Conservation (phyloP, 2,329 filamentous ascomycete species). For the Rhinocladiella mackenziei region DNA sequence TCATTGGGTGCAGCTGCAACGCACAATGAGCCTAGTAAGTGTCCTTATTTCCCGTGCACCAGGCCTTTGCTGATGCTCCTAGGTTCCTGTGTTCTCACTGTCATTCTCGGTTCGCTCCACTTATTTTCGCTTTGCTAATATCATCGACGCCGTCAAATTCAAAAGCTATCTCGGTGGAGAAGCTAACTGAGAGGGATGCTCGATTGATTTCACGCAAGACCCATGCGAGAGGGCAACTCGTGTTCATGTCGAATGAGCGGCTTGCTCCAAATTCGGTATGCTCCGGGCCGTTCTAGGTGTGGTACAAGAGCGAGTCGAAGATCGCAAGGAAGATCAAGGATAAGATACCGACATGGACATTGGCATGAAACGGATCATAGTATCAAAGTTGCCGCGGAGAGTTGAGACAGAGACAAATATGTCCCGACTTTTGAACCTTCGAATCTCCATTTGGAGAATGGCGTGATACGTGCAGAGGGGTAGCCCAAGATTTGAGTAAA, state of each 20-base stretch:
- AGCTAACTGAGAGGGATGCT: constrained; percentile 47
- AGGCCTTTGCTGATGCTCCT: constrained; percentile 4
- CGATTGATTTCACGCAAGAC: constrained; percentile 42
- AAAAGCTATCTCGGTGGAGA: constrained; percentile 38
- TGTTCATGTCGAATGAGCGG: constrained; percentile 9
- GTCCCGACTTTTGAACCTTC: no score
- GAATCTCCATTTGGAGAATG: no score
- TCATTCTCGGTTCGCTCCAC: constrained; percentile 41
- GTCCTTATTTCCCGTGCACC: not conserved
- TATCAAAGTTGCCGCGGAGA: no score
- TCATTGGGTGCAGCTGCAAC: constrained; percentile 33
- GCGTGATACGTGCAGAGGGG: no score
- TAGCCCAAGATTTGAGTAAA: no score
- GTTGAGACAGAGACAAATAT: no score
- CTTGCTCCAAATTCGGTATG: not conserved
- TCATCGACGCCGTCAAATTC: constrained; percentile 47
- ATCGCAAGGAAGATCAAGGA: no score
- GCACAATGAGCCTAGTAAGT: constrained; percentile 30
- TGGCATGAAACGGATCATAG: no score
- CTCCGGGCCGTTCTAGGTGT: not conserved
- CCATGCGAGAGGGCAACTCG: constrained; percentile 31
- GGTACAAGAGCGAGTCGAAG: not conserved
- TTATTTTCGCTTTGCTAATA: constrained; percentile 48
- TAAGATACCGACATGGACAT: no score
- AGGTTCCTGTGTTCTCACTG: constrained; percentile 30